Evolutionary conservation across 1,284 basidiomycete genomes (phyloP), one percentile per base, ranked within the genome.

Genomic region (Marasmius oreades): DNA sequence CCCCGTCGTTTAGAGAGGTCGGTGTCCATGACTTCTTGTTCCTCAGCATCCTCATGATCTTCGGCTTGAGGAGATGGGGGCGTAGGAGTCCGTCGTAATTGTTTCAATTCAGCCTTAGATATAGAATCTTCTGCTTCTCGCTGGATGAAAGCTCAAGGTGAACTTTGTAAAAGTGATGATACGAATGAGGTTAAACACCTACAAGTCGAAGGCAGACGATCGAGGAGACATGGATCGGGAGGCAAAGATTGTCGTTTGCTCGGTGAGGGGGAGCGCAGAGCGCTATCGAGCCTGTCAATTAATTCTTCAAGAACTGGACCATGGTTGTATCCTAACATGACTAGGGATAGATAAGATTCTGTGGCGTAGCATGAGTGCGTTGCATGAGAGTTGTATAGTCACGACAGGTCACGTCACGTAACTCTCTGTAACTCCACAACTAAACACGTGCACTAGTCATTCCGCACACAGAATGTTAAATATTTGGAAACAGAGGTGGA

Each of bases 141-240:
- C 69, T 80, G 74, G 22, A 91, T 68, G 62, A 88, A 85, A 53
- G 79, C 87, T 88, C 71, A 51, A 65, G 63, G 64, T 57, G 58
- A 47, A 28, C 48, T 59, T 63, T 58, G 61, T 64, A 64, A 28
- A 33, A 48, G 26, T 26, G 10, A 11, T 33, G 48, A 46, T 37
- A 55, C 53, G 56, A 55, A 58, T 18, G 26, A 45, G 24, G 20
- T 39, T 59, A 52, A 51, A 37, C 45, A 75, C 78, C 55, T 62
- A 86, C 88, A 78, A 55, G 70, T 79, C 16, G 81, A 80, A 20
- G 89, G 89, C 42, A 91, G 75, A n/a, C 87, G 77, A 48, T 77
- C 79, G 44, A 82, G 83, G 43, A 91, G 75, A 69, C 85, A 87
- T 54, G 79, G 79, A n/a, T 80, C 73, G 4, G 79, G 77, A 11